Percentiles rank a stretch among this genome's conserved stretches.
These are phyloP conservation scores for Pleurotus citrinopileatus DNA, from an alignment of 768 basidiomycete species.

Conservation along the genomic window DNA sequence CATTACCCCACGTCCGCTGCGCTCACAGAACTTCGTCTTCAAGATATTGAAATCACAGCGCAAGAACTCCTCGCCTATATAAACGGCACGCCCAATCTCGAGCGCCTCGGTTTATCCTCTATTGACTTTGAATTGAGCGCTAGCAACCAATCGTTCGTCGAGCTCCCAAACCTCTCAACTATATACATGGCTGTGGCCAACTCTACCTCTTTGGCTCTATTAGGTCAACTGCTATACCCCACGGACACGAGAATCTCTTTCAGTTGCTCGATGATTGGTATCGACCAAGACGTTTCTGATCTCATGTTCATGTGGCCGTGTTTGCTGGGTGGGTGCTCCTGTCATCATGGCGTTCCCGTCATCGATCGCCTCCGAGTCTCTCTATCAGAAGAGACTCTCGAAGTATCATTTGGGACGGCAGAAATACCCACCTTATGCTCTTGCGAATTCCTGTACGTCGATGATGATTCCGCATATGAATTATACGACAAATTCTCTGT, in stretches of 20 bases:
- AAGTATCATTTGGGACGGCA: not conserved
- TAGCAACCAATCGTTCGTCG: not conserved
- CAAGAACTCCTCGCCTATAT: not conserved
- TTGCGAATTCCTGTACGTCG: not conserved
- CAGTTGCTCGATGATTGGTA: not conserved
- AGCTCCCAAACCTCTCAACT: not conserved
- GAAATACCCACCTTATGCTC: not conserved
- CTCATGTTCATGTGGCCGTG: not conserved
- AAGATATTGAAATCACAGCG: not conserved
- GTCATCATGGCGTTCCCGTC: not conserved
- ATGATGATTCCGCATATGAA: not conserved
- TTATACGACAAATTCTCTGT: not conserved
- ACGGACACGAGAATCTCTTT: not conserved
- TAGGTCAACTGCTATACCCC: not conserved
- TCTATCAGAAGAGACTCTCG: not conserved
- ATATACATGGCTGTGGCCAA: not conserved
- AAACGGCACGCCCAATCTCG: not conserved
- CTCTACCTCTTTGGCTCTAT: not conserved
- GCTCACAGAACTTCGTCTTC: not conserved
- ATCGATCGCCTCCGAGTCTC: not conserved
- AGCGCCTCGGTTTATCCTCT: not conserved
- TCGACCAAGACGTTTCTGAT: not conserved
- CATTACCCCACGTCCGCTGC: not conserved
- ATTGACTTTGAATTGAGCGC: not conserved
- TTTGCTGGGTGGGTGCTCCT: not conserved